phyloP scores from a whole-genome alignment of 1,139 yeast genomes.

The Kodamaea fungicola region DNA sequence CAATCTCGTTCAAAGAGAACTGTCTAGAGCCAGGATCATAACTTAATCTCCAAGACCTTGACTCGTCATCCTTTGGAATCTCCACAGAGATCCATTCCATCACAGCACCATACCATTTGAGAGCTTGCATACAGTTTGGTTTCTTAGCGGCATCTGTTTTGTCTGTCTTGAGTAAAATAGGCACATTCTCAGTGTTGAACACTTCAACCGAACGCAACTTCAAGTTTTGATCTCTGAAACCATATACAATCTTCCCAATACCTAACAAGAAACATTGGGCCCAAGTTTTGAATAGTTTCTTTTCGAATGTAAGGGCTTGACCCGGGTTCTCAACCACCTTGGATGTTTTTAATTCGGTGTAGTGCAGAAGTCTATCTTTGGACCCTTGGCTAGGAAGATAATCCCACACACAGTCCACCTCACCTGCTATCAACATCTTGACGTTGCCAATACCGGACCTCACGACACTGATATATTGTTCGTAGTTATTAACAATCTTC shows the following conservation, averaged over 20 bases:
- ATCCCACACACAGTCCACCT: conserved; percentile 87
- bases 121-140: conserved; percentile 68
- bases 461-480: conserved; percentile 75
- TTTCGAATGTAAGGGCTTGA: conserved; percentile 63
- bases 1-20: conserved; percentile 27
- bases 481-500: conserved; percentile 61
- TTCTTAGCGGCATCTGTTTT: conserved; percentile 14
- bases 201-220: conserved; percentile 66
- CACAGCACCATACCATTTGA: conserved; percentile 83
- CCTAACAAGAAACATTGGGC: conserved; percentile 91
- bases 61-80: conserved; percentile 47
- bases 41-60: conserved; percentile 28
- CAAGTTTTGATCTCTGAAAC: conserved; percentile 76
- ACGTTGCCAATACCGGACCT: conserved; percentile 79
- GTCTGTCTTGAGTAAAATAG: conserved; percentile 50
- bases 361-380: conserved; percentile 60
- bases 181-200: conserved; percentile 74
- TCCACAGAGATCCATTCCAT: conserved; percentile 68
- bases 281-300: conserved; percentile 77
- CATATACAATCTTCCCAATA: conserved; percentile 71
- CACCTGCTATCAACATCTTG: conserved; percentile 76
- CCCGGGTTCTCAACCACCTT: conserved; percentile 49
- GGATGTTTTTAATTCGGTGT: conserved; percentile 81
- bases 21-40: conserved; percentile 34
- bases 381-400: conserved; percentile 54